Conservation (phyloP, 2,329 filamentous ascomycete genomes). For the Fusarium sp. region DNA sequence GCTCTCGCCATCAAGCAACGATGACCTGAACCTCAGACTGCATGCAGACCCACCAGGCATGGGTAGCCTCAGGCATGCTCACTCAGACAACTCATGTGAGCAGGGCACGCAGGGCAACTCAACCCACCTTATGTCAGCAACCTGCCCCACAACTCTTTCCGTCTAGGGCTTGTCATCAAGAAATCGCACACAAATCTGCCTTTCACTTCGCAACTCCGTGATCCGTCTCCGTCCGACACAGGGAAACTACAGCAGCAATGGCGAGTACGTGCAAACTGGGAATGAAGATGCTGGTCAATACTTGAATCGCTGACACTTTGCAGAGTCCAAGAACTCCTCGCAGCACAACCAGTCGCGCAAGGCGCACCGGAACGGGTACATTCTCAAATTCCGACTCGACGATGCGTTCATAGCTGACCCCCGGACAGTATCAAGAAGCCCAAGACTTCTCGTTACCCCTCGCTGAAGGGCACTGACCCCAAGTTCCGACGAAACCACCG, state of each 20-base stretch:
- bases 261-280: constrained; percentile 51
- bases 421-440: constrained; percentile 97
- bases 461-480: constrained; percentile 97
- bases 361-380: constrained; percentile 99
- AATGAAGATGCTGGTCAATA: neutral
- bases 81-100: neutral
- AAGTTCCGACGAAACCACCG: constrained; percentile 99
- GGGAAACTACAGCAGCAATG: constrained; percentile 53
- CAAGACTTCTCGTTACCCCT: constrained; percentile 98
- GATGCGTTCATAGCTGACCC: constrained; percentile 30
- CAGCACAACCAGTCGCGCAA: constrained; percentile 99
- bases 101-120: neutral
- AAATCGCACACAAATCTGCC: constrained; percentile 48
- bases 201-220: constrained; percentile 43
- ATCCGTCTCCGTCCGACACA: constrained; percentile 43
- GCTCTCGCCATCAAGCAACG: neutral
- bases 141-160: constrained; percentile 26
- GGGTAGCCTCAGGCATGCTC: neutral
- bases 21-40: neutral
- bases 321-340: constrained; percentile 99
- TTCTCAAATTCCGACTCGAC: constrained; percentile 39
- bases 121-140: constrained; percentile 36
- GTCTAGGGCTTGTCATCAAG: constrained; percentile 45
- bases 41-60: neutral
- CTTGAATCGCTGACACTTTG: constrained; percentile 34